Evolutionary conservation across 2,329 filamentous ascomycete species (phyloP).

Genomic region (Colletotrichum cuscutae): DNA sequence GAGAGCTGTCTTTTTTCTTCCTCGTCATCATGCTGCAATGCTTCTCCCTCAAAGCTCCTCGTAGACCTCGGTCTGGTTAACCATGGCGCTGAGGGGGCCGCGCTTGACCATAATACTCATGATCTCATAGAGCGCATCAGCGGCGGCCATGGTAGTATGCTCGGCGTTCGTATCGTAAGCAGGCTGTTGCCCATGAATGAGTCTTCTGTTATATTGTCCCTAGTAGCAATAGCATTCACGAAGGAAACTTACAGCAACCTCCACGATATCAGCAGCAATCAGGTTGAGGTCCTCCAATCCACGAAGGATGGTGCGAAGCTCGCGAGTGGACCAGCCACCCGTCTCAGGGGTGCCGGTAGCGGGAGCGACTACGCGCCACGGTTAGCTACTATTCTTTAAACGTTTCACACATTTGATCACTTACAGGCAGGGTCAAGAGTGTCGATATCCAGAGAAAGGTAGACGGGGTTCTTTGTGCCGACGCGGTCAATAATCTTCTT

Average conservation of each 20-base stretch:
- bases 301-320: constrained; percentile 76
- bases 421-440: constrained; percentile 81
- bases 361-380: constrained; percentile 64
- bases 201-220: neutral
- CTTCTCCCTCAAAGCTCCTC: constrained; percentile 18
- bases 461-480: constrained; percentile 79
- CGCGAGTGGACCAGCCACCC: constrained; percentile 79
- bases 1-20: neutral
- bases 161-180: constrained; percentile 80
- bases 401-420: neutral
- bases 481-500: constrained; percentile 81
- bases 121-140: constrained; percentile 78
- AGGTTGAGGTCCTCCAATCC: constrained; percentile 77
- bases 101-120: constrained; percentile 87
- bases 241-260: constrained; percentile 65
- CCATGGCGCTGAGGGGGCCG: constrained; percentile 67
- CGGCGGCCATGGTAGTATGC: constrained; percentile 78
- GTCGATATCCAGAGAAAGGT: constrained; percentile 88
- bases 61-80: constrained; percentile 25
- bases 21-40: neutral
- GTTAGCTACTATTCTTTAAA: constrained; percentile 20
- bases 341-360: constrained; percentile 82
- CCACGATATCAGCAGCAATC: constrained; percentile 77
- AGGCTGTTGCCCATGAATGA: constrained; percentile 49
- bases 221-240: neutral